phyloP scores from a whole-genome alignment of 2,329 filamentous ascomycete species.

The Amphichorda felina region DNA sequence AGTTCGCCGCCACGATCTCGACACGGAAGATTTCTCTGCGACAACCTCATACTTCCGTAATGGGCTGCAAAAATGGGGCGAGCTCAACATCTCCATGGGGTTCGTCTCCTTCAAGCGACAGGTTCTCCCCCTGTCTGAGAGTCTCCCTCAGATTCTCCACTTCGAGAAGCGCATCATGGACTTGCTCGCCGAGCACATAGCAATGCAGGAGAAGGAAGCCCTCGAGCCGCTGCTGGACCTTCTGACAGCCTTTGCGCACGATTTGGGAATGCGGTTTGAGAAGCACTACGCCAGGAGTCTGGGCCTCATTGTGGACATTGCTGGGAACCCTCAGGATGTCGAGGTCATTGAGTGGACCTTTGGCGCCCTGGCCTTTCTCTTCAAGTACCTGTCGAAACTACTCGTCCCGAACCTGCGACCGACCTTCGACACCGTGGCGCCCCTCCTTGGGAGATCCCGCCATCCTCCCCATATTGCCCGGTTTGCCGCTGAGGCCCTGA shows the following conservation, averaged over 20 bases:
- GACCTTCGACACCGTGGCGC: slow-evolving; percentile 71
- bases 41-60: slow-evolving; percentile 80
- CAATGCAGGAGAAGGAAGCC: slow-evolving; percentile 63
- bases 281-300: slow-evolving; percentile 73
- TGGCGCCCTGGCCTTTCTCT: slow-evolving; percentile 83
- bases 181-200: slow-evolving; percentile 63
- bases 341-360: slow-evolving; percentile 98
- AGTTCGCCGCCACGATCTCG: slow-evolving; percentile 74
- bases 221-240: slow-evolving; percentile 80
- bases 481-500: slow-evolving; percentile 90
- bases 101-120: slow-evolving; percentile 70
- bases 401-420: slow-evolving; percentile 77
- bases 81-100: slow-evolving; percentile 76
- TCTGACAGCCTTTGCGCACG: slow-evolving; percentile 89
- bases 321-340: slow-evolving; percentile 63
- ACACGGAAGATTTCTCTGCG: slow-evolving; percentile 62
- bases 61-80: slow-evolving; percentile 77
- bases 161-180: slow-evolving; percentile 80
- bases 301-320: slow-evolving; percentile 63
- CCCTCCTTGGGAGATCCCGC: slow-evolving; percentile 69
- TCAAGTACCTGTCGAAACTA: slow-evolving; percentile 89
- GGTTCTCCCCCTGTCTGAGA: slow-evolving; percentile 71
- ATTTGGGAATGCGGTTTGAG: slow-evolving; percentile 78
- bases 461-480: slow-evolving; percentile 81
- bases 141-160: slow-evolving; percentile 82